Percentiles rank a stretch among this genome's conserved stretches.
Conservation (phyloP, 148 eudicot genomes). For the Rhododendron kiyosumense region DNA sequence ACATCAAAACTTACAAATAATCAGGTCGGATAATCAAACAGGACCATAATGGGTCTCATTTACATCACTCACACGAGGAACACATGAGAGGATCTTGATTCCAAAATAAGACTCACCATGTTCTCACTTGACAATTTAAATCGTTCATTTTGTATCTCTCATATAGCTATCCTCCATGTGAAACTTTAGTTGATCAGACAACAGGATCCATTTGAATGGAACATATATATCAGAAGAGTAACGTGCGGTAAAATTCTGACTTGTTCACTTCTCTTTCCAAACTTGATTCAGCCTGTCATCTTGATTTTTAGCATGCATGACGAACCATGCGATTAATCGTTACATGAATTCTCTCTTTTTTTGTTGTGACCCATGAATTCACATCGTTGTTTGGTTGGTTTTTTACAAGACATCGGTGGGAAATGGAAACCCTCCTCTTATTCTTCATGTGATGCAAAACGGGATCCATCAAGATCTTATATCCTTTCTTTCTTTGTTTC, state of each 20-base stretch:
- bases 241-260: neutral
- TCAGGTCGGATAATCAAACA: neutral
- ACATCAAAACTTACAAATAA: neutral
- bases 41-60: neutral
- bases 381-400: neutral
- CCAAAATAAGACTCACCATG: neutral
- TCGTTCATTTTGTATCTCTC: neutral
- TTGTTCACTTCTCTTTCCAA: neutral
- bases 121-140: too few species aligned
- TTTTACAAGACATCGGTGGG: neutral
- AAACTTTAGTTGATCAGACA: neutral
- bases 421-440: neutral
- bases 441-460: neutral
- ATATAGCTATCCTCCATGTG: neutral
- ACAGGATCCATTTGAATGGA: neutral
- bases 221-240: neutral
- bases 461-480: neutral
- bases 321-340: neutral
- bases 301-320: neutral
- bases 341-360: neutral
- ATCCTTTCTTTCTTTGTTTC: neutral
- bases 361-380: neutral
- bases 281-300: neutral
- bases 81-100: neutral
- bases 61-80: neutral